phyloP scores from a whole-genome alignment of 805 yeast genomes.

The Tetrapisispora pingtungensis region DNA sequence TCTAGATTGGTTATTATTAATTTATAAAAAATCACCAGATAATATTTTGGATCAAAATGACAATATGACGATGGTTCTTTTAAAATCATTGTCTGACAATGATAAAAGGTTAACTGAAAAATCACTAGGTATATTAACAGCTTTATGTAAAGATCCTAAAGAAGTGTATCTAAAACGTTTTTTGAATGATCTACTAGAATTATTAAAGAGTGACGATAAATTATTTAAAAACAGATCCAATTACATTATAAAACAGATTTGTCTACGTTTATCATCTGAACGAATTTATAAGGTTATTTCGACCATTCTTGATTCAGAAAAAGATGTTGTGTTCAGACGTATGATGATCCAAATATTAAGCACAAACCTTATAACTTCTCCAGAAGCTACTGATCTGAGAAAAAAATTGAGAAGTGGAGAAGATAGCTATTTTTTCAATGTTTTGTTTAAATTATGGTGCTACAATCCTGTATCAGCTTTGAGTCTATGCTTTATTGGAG shows the following conservation, averaged over 20 bases:
- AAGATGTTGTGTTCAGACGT: slow-evolving; percentile 60
- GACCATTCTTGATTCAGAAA: slow-evolving; percentile 51
- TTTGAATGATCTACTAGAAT: slow-evolving; percentile 55
- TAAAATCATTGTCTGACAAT: slow-evolving; percentile 60
- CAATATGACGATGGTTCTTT: slow-evolving; percentile 62
- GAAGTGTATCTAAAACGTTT: slow-evolving; percentile 70
- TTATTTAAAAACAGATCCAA: slow-evolving; percentile 66
- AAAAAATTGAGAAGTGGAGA: slow-evolving; percentile 57
- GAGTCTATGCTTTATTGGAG: slow-evolving; percentile 74
- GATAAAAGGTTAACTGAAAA: slow-evolving; percentile 24
- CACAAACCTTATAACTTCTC: slow-evolving; percentile 76
- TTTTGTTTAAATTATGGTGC: slow-evolving; percentile 84
- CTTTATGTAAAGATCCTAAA: slow-evolving; percentile 33
- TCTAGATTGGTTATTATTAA: slow-evolving; percentile 79
- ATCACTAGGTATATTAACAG: slow-evolving; percentile 22
- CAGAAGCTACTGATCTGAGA: slow-evolving; percentile 64
- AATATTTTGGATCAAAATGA: slow-evolving; percentile 46
- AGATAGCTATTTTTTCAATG: slow-evolving; percentile 61
- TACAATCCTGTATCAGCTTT: slow-evolving; percentile 82
- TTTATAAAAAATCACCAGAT: slow-evolving; percentile 60
- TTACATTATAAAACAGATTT: slow-evolving; percentile 72
- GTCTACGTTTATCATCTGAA: slow-evolving; percentile 72
- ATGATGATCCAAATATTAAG: slow-evolving; percentile 80
- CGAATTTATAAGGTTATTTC: slow-evolving; percentile 75
- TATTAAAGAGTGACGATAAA: slow-evolving; percentile 62